Conservation (phyloP, 352 stramenopile genomes). For the Blastocystis sp. region DNA sequence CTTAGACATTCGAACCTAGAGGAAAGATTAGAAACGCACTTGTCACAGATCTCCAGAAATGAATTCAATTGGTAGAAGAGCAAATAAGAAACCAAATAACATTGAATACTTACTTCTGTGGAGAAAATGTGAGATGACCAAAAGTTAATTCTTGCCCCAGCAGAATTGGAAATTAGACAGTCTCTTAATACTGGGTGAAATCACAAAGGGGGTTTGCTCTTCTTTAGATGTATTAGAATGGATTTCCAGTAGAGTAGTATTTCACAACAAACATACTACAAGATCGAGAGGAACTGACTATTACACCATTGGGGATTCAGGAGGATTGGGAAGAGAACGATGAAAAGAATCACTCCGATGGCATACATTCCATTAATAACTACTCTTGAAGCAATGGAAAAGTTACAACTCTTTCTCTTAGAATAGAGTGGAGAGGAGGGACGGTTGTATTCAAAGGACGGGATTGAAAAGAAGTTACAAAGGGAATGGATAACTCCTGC, state of each 20-base stretch:
- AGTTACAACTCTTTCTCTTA: neutral
- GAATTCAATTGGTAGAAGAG: neutral
- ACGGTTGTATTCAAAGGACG: neutral
- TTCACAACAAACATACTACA: conserved; percentile 15
- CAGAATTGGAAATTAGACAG: neutral
- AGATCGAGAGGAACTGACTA: conserved; percentile 24
- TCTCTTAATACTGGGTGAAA: neutral
- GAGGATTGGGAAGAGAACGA: neutral
- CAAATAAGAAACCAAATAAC: neutral
- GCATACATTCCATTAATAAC: neutral
- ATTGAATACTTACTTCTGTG: conserved; percentile 47
- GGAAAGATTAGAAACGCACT: conserved; percentile 8
- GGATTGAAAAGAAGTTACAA: conserved; percentile 53
- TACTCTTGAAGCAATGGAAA: neutral
- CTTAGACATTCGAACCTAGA: conserved; percentile 63
- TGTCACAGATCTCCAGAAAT: neutral
- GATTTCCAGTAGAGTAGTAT: neutral
- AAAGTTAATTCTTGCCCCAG: neutral
- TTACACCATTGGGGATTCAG: conserved; percentile 9
- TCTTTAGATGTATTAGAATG: neutral
- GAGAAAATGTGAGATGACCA: conserved; percentile 29
- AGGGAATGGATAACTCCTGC: neutral
- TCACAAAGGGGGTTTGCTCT: neutral
- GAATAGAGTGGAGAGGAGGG: neutral
- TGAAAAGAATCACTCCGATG: neutral